Conservation (phyloP, 2,329 filamentous ascomycete genomes). For the Decorospora gaudefroyi region DNA sequence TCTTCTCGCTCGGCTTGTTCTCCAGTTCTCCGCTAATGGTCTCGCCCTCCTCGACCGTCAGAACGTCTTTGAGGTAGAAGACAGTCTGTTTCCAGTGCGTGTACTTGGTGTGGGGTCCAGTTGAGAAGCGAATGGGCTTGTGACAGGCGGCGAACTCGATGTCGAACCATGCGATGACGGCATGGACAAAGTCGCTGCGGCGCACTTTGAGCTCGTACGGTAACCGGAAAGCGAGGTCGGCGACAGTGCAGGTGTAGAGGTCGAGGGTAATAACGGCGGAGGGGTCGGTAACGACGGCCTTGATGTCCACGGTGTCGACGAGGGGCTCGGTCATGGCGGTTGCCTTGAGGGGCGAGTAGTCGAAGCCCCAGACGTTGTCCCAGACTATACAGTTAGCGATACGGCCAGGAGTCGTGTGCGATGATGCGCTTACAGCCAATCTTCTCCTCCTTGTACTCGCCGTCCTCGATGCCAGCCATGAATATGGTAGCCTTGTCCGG, state of each 20-base stretch:
- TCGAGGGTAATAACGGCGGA: constrained; percentile 83
- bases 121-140: constrained; percentile 96
- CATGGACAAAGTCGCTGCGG: constrained; percentile 93
- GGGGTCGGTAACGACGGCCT: constrained; percentile 94
- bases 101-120: constrained; percentile 97
- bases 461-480: constrained; percentile 95
- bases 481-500: constrained; percentile 98
- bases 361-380: constrained; percentile 98
- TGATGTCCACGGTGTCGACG: constrained; percentile 96
- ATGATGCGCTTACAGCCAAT: constrained; percentile 74
- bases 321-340: constrained; percentile 94
- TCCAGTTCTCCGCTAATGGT: constrained; percentile 71
- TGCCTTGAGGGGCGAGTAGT: constrained; percentile 91
- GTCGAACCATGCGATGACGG: constrained; percentile 97
- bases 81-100: constrained; percentile 99
- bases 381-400: constrained; percentile 68
- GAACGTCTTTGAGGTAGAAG: constrained; percentile 91
- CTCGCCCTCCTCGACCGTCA: constrained; percentile 90
- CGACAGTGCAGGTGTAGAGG: constrained; percentile 83
- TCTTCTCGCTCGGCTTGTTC: constrained; percentile 90
- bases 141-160: constrained; percentile 98
- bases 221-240: constrained; percentile 80
- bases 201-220: constrained; percentile 77
- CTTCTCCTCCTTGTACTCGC: constrained; percentile 99
- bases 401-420: not conserved